Base-by-base conservation (phyloP, 805 yeast genomes). In the Starmerella apicola region DNA sequence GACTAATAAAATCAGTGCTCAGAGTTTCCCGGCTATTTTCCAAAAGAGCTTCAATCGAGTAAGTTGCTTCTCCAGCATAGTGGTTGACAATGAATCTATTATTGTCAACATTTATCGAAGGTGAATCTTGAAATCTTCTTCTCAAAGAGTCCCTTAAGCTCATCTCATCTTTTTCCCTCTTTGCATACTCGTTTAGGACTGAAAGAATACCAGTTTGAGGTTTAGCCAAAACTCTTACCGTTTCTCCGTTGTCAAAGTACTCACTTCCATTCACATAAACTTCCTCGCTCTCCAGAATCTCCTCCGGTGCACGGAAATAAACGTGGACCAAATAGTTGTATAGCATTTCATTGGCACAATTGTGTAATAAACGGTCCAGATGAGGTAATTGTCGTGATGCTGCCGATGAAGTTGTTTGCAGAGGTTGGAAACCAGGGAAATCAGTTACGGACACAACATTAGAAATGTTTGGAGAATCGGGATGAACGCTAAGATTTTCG, bases 1-100 rank as follows among this genome's bases (percentile, higher is more conserved):
- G 51, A 13, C 54, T 51, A 41, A 64, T 60, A 26, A 63, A 54
- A 37, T 64, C 68, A n/a, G 64, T 58, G 13, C 66, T 58, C 15
- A 64, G 58, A 20, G 73, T 69, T 48, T 74, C 78, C 19, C 65
- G 63, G 46, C 72, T 70, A 44, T 71, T 70, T 32, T 67, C 68
- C 18, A 74, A 55, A 63, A 77, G 61, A 41, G 64, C 63, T 25
- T 67, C 71, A 19, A 69, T 68, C 27, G 67, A 59, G 49, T 74
- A 74, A 46, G 69, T 75, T 19, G 74, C 77, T 44, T 64, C 66
- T 9, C 78, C 79, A 32, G 76, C 76, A 50, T 69, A 74, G 52
- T 74, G 80, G 29, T 70, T 63, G 8, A 74, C 64, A 8, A 70
- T 56, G 48, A 74, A 73, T 1, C 74, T 70, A 39, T 59, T 55